These are phyloP conservation scores for Chaetomium globosum DNA, from an alignment of 2,329 filamentous ascomycete genomes.

Conservation along the genomic window DNA sequence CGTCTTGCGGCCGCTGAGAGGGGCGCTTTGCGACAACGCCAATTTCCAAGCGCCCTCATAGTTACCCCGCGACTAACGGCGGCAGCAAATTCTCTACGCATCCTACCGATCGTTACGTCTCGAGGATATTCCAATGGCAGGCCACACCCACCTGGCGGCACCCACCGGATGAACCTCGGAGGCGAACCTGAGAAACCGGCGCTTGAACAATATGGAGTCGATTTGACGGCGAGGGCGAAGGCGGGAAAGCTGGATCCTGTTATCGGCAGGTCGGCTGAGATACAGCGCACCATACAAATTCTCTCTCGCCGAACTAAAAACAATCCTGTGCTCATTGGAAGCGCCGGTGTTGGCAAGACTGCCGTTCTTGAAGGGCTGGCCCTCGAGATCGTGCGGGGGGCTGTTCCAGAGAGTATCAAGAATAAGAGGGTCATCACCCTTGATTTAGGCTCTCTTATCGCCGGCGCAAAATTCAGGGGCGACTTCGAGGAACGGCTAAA, in stretches of 20 bases:
- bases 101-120: slow-evolving; percentile 47
- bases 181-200: slow-evolving; percentile 78
- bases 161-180: slow-evolving; percentile 88
- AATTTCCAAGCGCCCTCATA: slow-evolving; percentile 28
- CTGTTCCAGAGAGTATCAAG: slow-evolving; percentile 94
- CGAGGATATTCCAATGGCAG: slow-evolving; percentile 69
- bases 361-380: slow-evolving; percentile 90
- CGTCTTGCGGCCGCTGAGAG: slow-evolving; percentile 40
- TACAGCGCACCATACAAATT: slow-evolving; percentile 92
- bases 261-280: slow-evolving; percentile 88
- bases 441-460: slow-evolving; percentile 89
- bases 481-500: slow-evolving; percentile 96
- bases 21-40: slow-evolving; percentile 30
- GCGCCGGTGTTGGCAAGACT: slow-evolving; percentile 90
- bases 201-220: slow-evolving; percentile 86
- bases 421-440: slow-evolving; percentile 86
- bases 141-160: slow-evolving; percentile 87
- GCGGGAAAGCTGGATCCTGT: slow-evolving; percentile 94
- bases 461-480: slow-evolving; percentile 91
- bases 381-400: slow-evolving; percentile 83
- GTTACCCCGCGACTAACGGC: slow-evolving; percentile 16
- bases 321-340: slow-evolving; percentile 91
- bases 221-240: slow-evolving; percentile 81
- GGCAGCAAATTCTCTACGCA: slow-evolving; percentile 27
- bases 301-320: slow-evolving; percentile 93